Base-by-base conservation (phyloP, 1,284 basidiomycete species). In the Anthracocystis panici-leucophaei region DNA sequence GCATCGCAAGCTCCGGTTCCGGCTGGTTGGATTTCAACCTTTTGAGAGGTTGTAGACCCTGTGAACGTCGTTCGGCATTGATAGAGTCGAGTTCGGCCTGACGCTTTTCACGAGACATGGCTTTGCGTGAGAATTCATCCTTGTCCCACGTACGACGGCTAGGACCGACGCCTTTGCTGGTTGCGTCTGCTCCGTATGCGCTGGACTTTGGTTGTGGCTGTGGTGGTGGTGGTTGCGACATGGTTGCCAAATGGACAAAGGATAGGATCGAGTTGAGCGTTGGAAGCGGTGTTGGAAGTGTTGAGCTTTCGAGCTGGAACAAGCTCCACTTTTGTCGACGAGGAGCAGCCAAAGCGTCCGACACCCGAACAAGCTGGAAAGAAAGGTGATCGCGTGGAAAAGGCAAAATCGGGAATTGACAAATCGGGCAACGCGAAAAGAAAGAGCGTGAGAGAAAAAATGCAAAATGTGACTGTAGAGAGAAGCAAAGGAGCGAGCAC, bases 111-210 rank as follows among this genome's bases (percentile, higher is more conserved):
- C 80, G 61, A 18, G 75, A 79, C 29, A 77, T 58, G n/a, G 80
- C 82, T 49, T 74, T 80, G 53, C 67, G 55, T 5, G 74, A 51
- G 44, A 78, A 82, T 40, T 80, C 79, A 18, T 77, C 77, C 31
- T 72, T 66, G 68, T 84, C 82, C 82, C 82, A 84, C 3, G 75
- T 77, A 1, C 82, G 62, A 29, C 82, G 72, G n/a, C 61, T 65
- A 16, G 82, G 78, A 1, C 81, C 82, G 3, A 82, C 82, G 31
- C 80, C 81, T 31, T 49, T 49, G 48, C 48, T 49, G n/a, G 7
- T 20, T 18, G 35, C 45, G 40, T 49, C 64, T 21, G n/a, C 33
- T 7, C 59, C 50, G 20, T 16, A 20, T 10, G 6, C 25, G 25
- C 41, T 23, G 27, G 56, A 14, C 35, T 38, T 38, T 16, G 20